Conservation (phyloP, 2,329 filamentous ascomycete genomes). For the Pleochaeta shiraiana region DNA sequence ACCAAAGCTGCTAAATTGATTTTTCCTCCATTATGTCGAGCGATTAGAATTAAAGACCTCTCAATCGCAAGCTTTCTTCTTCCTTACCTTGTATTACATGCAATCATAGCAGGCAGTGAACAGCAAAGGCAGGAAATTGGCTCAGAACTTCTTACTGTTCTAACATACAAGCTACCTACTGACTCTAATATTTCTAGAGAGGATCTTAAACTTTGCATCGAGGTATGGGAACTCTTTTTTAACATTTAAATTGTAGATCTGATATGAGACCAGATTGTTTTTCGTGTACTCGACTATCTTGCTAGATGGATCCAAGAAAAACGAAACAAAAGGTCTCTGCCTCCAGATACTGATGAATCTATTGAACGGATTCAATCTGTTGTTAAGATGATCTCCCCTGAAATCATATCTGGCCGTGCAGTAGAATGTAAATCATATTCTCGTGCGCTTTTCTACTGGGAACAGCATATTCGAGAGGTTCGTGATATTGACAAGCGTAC, state of each 20-base stretch:
- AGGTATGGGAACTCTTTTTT: constrained; percentile 32
- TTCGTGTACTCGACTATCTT: constrained; percentile 76
- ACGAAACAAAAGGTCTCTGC: constrained; percentile 8
- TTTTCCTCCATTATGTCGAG: constrained; percentile 60
- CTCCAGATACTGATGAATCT: constrained; percentile 23
- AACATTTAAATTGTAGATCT: neutral
- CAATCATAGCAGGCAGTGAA: constrained; percentile 49
- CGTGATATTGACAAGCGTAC: constrained; percentile 8
- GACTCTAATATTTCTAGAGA: constrained; percentile 42
- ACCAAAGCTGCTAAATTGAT: constrained; percentile 52
- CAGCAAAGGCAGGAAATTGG: constrained; percentile 35
- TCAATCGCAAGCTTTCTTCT: constrained; percentile 74
- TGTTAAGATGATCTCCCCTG: constrained; percentile 43
- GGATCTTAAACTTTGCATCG: constrained; percentile 64
- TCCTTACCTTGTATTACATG: constrained; percentile 68
- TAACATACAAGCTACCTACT: constrained; percentile 33
- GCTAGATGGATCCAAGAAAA: constrained; percentile 72
- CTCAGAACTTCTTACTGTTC: constrained; percentile 51
- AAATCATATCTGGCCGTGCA: constrained; percentile 58
- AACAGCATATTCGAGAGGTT: constrained; percentile 56
- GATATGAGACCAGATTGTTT: constrained; percentile 42
- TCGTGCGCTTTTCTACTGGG: constrained; percentile 80
- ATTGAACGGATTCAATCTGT: constrained; percentile 48
- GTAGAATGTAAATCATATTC: constrained; percentile 91
- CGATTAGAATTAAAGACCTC: constrained; percentile 69